phyloP scores from a whole-genome alignment of 768 basidiomycete species.

The Xerocomus potaroensis region DNA sequence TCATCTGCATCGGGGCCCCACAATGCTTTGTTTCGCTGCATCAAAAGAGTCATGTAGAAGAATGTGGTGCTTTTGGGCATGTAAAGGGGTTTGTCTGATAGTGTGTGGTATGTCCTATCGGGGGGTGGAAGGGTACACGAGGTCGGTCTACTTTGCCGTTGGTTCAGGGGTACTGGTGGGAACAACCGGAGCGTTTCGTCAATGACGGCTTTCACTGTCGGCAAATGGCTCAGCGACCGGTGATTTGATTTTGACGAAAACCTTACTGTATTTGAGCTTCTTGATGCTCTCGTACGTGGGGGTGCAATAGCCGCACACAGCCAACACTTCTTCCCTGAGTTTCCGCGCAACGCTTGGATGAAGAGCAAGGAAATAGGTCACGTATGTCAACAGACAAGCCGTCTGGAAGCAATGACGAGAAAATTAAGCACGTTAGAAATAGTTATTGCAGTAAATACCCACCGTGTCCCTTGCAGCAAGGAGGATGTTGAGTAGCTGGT shows the following conservation, averaged over 20 bases:
- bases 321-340: conserved; percentile 58
- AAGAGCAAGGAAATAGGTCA: conserved; percentile 65
- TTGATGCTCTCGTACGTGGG: conserved; percentile 57
- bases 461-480: conserved; percentile 79
- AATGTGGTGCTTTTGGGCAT: conserved; percentile 56
- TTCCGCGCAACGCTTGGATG: conserved; percentile 52
- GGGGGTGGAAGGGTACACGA: conserved; percentile 50
- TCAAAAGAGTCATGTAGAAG: conserved; percentile 57
- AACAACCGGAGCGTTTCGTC: conserved; percentile 77
- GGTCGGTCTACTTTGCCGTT: conserved; percentile 50
- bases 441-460: conserved; percentile 17
- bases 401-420: conserved; percentile 40
- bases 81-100: conserved; percentile 43
- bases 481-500: conserved; percentile 74
- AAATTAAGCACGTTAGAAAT: not conserved
- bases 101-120: conserved; percentile 42
- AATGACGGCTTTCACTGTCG: conserved; percentile 68
- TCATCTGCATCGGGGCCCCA: conserved; percentile 76
- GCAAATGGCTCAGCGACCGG: conserved; percentile 2
- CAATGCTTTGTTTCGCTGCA: conserved; percentile 59
- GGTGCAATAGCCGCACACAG: conserved; percentile 46
- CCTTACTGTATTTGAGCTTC: conserved; percentile 61
- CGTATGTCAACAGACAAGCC: conserved; percentile 62
- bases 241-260: conserved; percentile 1
- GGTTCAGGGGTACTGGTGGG: conserved; percentile 74